These are phyloP conservation scores for Massariosphaeria phaeospora DNA, from an alignment of 495 filamentous ascomycete species.

Conservation along the genomic window DNA sequence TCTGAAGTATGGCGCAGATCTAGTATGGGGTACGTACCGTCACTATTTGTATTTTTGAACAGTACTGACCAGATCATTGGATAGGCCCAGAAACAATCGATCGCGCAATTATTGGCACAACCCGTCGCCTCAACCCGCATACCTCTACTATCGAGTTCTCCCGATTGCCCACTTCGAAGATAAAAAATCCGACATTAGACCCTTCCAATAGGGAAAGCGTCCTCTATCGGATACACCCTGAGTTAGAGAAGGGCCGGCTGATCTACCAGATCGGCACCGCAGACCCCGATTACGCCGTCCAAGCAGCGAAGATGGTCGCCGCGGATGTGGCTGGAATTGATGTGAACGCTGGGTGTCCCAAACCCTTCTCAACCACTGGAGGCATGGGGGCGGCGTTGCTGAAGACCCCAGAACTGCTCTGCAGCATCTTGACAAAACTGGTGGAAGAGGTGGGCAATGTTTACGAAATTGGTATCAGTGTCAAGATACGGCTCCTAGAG, in stretches of 20 bases:
- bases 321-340: slow-evolving; percentile 88
- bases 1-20: slow-evolving; percentile 89
- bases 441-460: slow-evolving; percentile 69
- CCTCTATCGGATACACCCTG: slow-evolving; percentile 79
- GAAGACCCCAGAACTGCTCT: slow-evolving; percentile 72
- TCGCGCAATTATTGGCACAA: slow-evolving; percentile 79
- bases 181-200: slow-evolving; percentile 42
- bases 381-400: slow-evolving; percentile 95
- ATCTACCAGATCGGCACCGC: slow-evolving; percentile 92
- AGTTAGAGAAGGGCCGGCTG: slow-evolving; percentile 61
- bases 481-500: slow-evolving; percentile 89
- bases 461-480: slow-evolving; percentile 82
- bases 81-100: slow-evolving; percentile 89
- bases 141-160: slow-evolving; percentile 79
- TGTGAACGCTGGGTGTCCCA: slow-evolving; percentile 94
- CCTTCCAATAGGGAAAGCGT: slow-evolving; percentile 57
- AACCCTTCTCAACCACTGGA: slow-evolving; percentile 83
- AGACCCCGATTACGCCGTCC: slow-evolving; percentile 70
- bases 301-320: slow-evolving; percentile 77
- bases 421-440: slow-evolving; percentile 72
- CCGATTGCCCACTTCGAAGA: slow-evolving; percentile 67
- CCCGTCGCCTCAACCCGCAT: slow-evolving; percentile 64
- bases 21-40: slow-evolving; percentile 72
- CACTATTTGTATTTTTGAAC: not conserved
- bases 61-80: slow-evolving; percentile 1